Conservation (phyloP, 2,329 filamentous ascomycete genomes). For the Hymenoscyphus fraxineus region DNA sequence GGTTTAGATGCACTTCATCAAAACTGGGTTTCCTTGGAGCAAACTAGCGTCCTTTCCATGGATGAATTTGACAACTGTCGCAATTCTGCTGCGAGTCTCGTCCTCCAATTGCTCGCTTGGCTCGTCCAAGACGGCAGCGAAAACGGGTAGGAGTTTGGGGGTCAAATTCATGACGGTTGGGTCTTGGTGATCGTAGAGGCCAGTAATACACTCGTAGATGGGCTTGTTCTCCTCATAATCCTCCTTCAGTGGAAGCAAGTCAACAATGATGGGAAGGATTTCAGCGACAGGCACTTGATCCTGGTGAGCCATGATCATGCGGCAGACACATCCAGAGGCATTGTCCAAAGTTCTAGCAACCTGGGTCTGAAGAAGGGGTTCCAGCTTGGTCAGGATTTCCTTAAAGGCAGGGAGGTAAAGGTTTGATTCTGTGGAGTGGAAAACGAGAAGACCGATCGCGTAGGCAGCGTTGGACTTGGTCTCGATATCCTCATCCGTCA, state of each 20-base stretch:
- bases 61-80: slow-evolving; percentile 53
- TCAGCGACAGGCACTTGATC: slow-evolving; percentile 75
- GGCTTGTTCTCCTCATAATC: slow-evolving; percentile 97
- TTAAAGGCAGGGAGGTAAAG: slow-evolving; percentile 73
- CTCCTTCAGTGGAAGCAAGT: slow-evolving; percentile 80
- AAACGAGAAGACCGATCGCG: slow-evolving; percentile 78
- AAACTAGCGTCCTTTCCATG: slow-evolving; percentile 29
- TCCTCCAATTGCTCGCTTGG: slow-evolving; percentile 73
- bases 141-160: slow-evolving; percentile 63
- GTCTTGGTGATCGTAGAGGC: slow-evolving; percentile 71
- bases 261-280: slow-evolving; percentile 75
- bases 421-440: slow-evolving; percentile 68
- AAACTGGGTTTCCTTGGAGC: slow-evolving; percentile 27
- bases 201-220: slow-evolving; percentile 84
- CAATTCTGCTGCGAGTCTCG: slow-evolving; percentile 63
- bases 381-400: slow-evolving; percentile 77
- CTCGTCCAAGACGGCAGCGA: slow-evolving; percentile 67
- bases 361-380: slow-evolving; percentile 73
- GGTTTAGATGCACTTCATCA: slow-evolving; percentile 20
- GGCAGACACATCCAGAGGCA: slow-evolving; percentile 81
- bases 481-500: slow-evolving; percentile 85
- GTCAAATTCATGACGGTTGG: slow-evolving; percentile 67
- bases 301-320: slow-evolving; percentile 90
- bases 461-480: slow-evolving; percentile 95
- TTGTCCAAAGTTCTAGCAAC: slow-evolving; percentile 88